Percentiles rank a stretch among this genome's conserved stretches.
These are phyloP conservation scores for Diplotaxis tenuifolia DNA, from an alignment of 345 rosid species.

Conservation along the genomic window DNA sequence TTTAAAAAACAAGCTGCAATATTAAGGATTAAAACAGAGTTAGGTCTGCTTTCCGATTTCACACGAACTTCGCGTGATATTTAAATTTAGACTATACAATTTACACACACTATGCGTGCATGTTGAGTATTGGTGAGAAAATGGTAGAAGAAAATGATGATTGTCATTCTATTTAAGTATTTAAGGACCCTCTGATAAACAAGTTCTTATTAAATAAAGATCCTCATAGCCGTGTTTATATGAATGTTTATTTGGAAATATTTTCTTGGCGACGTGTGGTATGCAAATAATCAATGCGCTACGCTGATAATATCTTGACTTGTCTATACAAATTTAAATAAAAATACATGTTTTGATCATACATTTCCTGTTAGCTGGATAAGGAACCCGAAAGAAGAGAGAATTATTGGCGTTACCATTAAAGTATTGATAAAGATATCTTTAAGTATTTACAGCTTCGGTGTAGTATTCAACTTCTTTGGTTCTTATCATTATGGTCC, in stretches of 20 bases:
- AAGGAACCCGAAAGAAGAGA: constrained; percentile 19
- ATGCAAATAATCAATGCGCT: constrained; percentile 11
- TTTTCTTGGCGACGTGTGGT: neutral
- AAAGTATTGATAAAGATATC: constrained; percentile 29
- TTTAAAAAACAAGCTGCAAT: constrained; percentile 5
- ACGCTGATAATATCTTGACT: constrained; percentile 7
- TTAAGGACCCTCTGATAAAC: neutral
- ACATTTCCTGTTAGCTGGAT: constrained; percentile 23
- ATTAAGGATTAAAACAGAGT: constrained; percentile 15
- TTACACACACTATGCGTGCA: neutral
- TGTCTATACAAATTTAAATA: neutral
- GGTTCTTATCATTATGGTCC: constrained; percentile 39
- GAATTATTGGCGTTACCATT: constrained; percentile 33
- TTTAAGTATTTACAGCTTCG: constrained; percentile 12
- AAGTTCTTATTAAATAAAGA: neutral
- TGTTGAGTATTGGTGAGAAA: constrained; percentile 13
- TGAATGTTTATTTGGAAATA: neutral
- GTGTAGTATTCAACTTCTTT: constrained; percentile 11
- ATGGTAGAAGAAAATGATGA: constrained; percentile 11
- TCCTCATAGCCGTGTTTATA: neutral
- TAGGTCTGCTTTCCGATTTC: constrained; percentile 18
- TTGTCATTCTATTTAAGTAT: neutral
- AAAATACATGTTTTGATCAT: constrained; percentile 11
- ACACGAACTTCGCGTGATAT: constrained; percentile 8
- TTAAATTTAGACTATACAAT: constrained; percentile 14